Evolutionary conservation across 2,329 filamentous ascomycete genomes (phyloP).

Genomic region (Aspergillus latus): DNA sequence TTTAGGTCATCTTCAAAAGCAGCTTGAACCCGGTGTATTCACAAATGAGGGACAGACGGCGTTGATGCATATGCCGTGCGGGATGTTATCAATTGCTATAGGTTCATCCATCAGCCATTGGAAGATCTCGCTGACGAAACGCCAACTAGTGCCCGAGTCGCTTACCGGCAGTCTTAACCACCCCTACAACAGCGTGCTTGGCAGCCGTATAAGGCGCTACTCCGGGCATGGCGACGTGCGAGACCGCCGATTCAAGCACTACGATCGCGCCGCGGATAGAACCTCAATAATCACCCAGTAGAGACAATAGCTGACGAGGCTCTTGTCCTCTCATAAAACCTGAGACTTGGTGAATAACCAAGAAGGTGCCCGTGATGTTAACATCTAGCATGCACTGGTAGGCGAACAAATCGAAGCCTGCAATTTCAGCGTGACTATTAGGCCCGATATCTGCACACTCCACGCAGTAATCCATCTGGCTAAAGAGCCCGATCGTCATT

Average conservation of each 20-base stretch:
- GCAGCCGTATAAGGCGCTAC: constrained; percentile 40
- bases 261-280: constrained; percentile 29
- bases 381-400: background rate
- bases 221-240: constrained; percentile 35
- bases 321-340: background rate
- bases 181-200: constrained; percentile 48
- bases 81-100: constrained; percentile 29
- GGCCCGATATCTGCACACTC: background rate
- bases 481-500: background rate
- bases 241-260: constrained; percentile 39
- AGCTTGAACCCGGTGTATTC: constrained; percentile 28
- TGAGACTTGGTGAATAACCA: constrained; percentile 17
- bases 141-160: background rate
- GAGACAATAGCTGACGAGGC: background rate
- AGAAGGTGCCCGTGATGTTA: background rate
- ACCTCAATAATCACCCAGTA: background rate
- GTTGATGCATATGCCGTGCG: constrained; percentile 33
- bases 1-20: constrained; percentile 15
- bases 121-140: no score
- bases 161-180: constrained; percentile 42
- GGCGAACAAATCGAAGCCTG: background rate
- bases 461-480: background rate
- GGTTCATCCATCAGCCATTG: constrained; percentile 8
- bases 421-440: background rate
- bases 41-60: constrained; percentile 34